Evolutionary conservation across 2,329 filamentous ascomycete species (phyloP), one percentile per base, ranked within the genome.

Genomic region (Apiospora rasikravindrae): DNA sequence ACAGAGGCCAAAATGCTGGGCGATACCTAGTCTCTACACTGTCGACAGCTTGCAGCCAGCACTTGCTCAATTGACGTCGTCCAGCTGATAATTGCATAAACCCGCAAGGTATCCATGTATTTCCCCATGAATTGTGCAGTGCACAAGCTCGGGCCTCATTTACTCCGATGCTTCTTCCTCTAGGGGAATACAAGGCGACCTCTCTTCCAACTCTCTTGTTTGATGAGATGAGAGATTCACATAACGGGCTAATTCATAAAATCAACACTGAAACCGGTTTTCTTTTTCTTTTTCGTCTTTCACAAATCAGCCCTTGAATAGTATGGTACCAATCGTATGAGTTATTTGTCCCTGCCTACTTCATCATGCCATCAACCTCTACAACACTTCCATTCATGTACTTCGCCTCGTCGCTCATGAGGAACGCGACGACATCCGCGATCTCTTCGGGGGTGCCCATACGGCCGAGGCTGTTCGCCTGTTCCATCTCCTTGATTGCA

Each of bases 321-420:
- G 4, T 53, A 29, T 19, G 5, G 2, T 24, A 24, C 22, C 33
- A 44, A 37, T 45, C 22, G 7, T n/a, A 49, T 49, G 6, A 45
- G 6, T 16, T 45, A 45, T 45, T 6, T 16, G 13, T 44, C 6
- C 13, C 24, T 37, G 24, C 22, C 47, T 53, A 70, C 51, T 67
- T 76, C 44, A 77, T 29, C 76, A 77, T 77, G 10, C 87, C 87
- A 77, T 86, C 85, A 68, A 87, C 80, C 75, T 88, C 77, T 69
- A 86, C 82, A 22, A 87, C 81, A 71, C 81, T 84, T 0, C 88
- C 88, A 78, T 90, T 90, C 69, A 86, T 81, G 78, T 89, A 90
- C 16, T 82, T 82, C 1, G 86, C 87, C 7, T 84, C 84, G 53
- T 84, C 86, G 3, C 85, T 83, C 13, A 87, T 83, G 70, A 89